A percentile compares a stretch with the other conserved stretches of the same genome.
These are phyloP conservation scores for Xenoacremonium recifei DNA, from an alignment of 2,329 filamentous ascomycete genomes.

Conservation along the genomic window DNA sequence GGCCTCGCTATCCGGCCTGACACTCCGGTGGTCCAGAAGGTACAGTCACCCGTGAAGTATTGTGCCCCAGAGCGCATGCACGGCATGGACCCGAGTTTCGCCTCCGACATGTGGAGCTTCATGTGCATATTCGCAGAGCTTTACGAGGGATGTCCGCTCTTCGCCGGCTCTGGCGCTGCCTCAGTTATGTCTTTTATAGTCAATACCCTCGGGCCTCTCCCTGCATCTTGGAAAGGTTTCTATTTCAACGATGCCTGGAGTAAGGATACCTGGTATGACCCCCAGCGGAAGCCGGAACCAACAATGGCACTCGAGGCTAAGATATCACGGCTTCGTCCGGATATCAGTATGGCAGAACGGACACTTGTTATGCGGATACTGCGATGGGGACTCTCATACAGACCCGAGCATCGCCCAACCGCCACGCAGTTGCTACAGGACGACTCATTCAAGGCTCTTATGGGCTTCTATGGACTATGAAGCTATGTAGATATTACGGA, in stretches of 20 bases:
- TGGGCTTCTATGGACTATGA: background rate
- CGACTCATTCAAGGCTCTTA: constrained; percentile 4
- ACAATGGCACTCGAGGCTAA: constrained; percentile 4
- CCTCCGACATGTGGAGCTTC: constrained; percentile 15
- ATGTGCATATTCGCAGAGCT: constrained; percentile 12
- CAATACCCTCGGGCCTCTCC: constrained; percentile 8
- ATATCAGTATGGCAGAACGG: background rate
- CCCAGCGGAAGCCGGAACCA: background rate
- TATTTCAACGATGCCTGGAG: constrained; percentile 1
- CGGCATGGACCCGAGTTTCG: constrained; percentile 6
- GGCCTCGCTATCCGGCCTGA: constrained; percentile 8
- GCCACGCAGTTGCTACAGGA: constrained; percentile 7
- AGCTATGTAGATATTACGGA: too few relatives aligned
- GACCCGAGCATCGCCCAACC: constrained; percentile 6
- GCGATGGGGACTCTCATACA: constrained; percentile 4
- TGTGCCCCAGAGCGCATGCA: constrained; percentile 15
- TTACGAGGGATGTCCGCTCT: constrained; percentile 5
- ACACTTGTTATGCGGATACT: constrained; percentile 1
- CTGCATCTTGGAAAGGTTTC: constrained; percentile 9
- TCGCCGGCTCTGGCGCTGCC: background rate
- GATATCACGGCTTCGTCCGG: background rate
- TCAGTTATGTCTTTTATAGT: constrained; percentile 4
- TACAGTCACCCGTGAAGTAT: constrained; percentile 10
- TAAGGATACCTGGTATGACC: constrained; percentile 9
- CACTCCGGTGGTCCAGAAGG: constrained; percentile 2